Conservation (phyloP, 2,329 filamentous ascomycete genomes). For the Fusarium nodosum region DNA sequence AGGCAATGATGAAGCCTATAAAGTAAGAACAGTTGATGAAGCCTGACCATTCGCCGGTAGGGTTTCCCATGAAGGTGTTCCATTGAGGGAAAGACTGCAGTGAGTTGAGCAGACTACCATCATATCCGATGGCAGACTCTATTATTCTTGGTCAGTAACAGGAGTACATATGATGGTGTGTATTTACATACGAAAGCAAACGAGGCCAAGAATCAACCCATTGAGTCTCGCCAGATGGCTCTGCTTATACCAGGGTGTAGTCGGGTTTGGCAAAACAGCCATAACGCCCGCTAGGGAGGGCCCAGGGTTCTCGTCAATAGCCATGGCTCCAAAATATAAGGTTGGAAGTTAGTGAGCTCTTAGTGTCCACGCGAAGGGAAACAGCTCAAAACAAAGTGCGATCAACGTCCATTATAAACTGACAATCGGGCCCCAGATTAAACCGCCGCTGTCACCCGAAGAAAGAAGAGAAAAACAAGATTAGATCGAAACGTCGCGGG, state of each 20-base stretch:
- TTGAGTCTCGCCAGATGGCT: conserved; percentile 15
- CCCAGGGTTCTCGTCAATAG: background rate
- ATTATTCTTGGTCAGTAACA: background rate
- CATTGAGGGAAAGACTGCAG: conserved; percentile 24
- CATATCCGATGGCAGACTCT: conserved; percentile 27
- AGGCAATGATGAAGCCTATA: conserved; percentile 13
- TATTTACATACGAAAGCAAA: conserved; percentile 17
- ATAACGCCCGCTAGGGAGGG: conserved; percentile 1
- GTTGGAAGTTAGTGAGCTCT: background rate
- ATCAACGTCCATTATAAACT: conserved; percentile 9
- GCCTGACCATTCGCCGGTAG: conserved; percentile 23
- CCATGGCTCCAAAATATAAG: background rate
- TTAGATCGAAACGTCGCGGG: conserved; percentile 15
- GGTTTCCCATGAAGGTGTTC: conserved; percentile 20
- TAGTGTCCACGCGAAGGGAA: background rate
- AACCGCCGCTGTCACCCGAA: conserved; percentile 1
- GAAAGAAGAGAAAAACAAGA: background rate
- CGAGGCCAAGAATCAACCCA: conserved; percentile 13
- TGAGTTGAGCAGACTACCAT: conserved; percentile 21
- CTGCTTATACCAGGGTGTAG: conserved; percentile 21
- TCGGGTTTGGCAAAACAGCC: conserved; percentile 20
- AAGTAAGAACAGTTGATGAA: conserved; percentile 29
- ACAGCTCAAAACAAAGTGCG: background rate
- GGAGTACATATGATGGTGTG: accelerated
- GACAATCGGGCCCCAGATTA: background rate